Base-by-base conservation (phyloP, 2,329 filamentous ascomycete species). In the Pestalotiopsis sp. region DNA sequence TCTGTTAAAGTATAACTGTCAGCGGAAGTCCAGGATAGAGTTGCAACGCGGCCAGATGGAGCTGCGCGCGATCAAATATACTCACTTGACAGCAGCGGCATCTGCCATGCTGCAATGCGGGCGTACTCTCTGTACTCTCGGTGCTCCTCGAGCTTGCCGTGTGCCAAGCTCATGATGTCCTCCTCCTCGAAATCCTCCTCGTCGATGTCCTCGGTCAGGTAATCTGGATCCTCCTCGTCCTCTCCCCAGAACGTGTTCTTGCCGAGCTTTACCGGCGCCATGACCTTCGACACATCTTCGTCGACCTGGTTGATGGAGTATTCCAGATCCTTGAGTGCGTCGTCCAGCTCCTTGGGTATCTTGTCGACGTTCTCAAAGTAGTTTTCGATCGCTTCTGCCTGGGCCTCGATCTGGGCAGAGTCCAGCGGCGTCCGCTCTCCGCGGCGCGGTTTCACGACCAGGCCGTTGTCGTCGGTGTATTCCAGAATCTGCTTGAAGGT, bases 31-130 rank as follows among this genome's bases (percentile, higher is more conserved):
- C 14, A 52, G 3, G 14, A 52, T 6, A 52, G 20, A 7, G 17
- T 5, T 20, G 41, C 20, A 3, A 11, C 20, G 9, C 17, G 3
- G 45, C 17, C 66, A 66, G 59, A 56, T 45, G 9, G 39, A 36
- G 9, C n/a, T 17, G 12, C 14, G 9, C 3, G 64, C 23, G 23
- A 62, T 13, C 59, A 36, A 11, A 39, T 36, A n/a, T 27, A 86
- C 93, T 80, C 88, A 97, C 95, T 93, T 69, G 91, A 90, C 70
- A 99, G 85, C 71, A 97, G 83, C 11, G 96, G 96, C 92, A 99
- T 93, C 81, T 99, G 96, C 95, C 96, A 99, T 27, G 94, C 94
- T 61, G 93, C 90, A 74, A 97, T 85, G 66, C 96, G 88, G 62
- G 93, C 91, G 80, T 97, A 98, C 76, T 97, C 90, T 84, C 96